A percentile compares a stretch with the other conserved stretches of the same genome.
Evolutionary conservation across 768 basidiomycete species (phyloP).

Genomic region (Leccinum disarticulatum): DNA sequence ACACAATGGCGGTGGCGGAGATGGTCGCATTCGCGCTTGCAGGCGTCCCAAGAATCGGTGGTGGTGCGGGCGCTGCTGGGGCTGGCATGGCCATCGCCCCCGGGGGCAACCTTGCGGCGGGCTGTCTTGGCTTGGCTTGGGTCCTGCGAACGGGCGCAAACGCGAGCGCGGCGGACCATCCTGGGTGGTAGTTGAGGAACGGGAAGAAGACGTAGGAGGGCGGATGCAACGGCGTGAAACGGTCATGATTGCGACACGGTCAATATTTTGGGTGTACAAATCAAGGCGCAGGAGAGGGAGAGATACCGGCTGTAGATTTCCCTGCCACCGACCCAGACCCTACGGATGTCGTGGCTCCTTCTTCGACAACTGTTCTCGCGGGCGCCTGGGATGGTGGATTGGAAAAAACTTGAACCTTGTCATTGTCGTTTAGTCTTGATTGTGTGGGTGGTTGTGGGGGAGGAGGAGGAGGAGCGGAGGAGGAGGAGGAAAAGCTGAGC

Average conservation of each 20-base stretch:
- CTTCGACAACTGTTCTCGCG: constrained; percentile 26
- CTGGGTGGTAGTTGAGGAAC: constrained; percentile 35
- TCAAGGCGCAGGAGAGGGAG: constrained; percentile 43
- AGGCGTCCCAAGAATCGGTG: constrained; percentile 33
- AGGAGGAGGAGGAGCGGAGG: constrained; percentile 18
- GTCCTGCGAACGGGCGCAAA: constrained; percentile 80
- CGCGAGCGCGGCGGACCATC: constrained; percentile 87
- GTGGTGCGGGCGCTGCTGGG: constrained; percentile 38
- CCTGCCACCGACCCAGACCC: constrained; percentile 35
- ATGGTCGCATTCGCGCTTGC: constrained; percentile 30
- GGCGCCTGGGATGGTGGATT: constrained; percentile 24
- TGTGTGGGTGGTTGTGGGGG: constrained; percentile 17
- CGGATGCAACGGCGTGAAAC: constrained; percentile 19
- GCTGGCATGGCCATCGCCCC: constrained; percentile 54
- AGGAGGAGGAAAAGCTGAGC: constrained; percentile 44
- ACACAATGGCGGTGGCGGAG: constrained; percentile 64
- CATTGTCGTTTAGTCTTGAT: constrained; percentile 20
- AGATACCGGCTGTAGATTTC: constrained; percentile 59
- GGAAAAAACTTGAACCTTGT: constrained; percentile 10
- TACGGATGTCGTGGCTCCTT: constrained; percentile 25
- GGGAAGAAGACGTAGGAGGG: not conserved
- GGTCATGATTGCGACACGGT: constrained; percentile 37
- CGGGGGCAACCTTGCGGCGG: constrained; percentile 36
- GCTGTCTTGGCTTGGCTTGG: constrained; percentile 57
- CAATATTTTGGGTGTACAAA: constrained; percentile 36